Conservation (phyloP, 2,329 filamentous ascomycete species). For the Coniella lustricola region DNA sequence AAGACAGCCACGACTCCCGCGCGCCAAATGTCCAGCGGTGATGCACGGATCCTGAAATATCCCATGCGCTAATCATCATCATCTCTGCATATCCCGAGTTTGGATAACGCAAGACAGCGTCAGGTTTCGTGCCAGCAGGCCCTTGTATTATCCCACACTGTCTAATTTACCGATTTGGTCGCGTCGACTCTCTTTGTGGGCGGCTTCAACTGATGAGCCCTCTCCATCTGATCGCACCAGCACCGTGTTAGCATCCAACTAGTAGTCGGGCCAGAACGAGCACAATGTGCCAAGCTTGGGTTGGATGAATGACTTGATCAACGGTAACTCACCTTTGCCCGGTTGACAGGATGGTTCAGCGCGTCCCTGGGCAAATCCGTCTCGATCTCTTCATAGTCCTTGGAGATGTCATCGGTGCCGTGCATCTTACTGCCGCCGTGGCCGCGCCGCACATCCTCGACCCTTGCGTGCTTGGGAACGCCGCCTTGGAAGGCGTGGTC, state of each 20-base stretch:
- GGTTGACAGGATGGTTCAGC: constrained; percentile 4
- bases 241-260: background rate
- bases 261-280: no score
- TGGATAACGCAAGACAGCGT: no score
- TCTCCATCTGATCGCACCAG: background rate
- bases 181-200: background rate
- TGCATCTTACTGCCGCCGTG: background rate
- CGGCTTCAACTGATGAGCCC: background rate
- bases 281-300: no score
- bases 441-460: background rate
- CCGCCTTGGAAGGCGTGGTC: constrained; percentile 11
- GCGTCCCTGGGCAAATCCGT: constrained; percentile 1
- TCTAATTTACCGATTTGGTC: background rate
- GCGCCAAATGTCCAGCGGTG: no score
- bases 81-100: no score
- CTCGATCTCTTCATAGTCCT: constrained; percentile 1
- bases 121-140: no score
- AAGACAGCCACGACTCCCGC: no score
- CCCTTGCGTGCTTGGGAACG: background rate
- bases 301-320: no score
- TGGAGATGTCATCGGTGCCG: constrained; percentile 1
- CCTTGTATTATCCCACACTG: no score
- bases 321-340: constrained; percentile 4
- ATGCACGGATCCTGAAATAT: no score
- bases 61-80: no score